phyloP scores from a whole-genome alignment of 2,329 filamentous ascomycete species.

The Calonectria leucothoes region DNA sequence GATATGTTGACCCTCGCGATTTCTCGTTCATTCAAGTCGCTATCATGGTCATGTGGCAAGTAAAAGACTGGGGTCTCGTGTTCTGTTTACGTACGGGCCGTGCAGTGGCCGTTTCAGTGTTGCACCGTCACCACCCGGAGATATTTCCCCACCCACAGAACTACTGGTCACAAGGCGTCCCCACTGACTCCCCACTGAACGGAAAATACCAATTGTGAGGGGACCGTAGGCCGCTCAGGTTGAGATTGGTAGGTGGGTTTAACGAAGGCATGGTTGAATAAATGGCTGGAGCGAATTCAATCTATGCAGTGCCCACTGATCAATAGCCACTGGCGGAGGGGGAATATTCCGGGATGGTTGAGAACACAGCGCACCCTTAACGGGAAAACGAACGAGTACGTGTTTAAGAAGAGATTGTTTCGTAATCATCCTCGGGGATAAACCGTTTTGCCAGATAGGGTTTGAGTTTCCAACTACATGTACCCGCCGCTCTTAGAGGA shows the following conservation, averaged over 20 bases:
- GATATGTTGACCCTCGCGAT: not conserved
- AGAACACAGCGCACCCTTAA: no score
- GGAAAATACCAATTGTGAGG: not conserved
- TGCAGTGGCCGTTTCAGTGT: not conserved
- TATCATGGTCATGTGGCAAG: not conserved
- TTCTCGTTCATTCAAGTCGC: not conserved
- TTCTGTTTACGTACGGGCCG: not conserved
- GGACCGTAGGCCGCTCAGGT: not conserved
- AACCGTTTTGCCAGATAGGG: no score
- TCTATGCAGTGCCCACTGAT: no score
- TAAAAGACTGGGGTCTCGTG: not conserved
- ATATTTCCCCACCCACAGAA: not conserved
- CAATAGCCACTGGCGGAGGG: no score
- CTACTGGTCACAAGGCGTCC: not conserved
- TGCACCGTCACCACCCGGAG: not conserved
- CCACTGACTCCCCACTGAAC: not conserved
- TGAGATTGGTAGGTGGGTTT: not conserved
- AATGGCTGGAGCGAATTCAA: no score
- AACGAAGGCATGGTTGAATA: not conserved
- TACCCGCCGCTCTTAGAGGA: no score
- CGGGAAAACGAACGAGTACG: no score
- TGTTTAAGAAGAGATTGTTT: no score
- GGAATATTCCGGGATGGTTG: no score
- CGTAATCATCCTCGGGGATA: no score
- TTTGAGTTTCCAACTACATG: no score